Conservation (phyloP, 78 protist genomes). For the Dictyostelium brefeldianum region DNA sequence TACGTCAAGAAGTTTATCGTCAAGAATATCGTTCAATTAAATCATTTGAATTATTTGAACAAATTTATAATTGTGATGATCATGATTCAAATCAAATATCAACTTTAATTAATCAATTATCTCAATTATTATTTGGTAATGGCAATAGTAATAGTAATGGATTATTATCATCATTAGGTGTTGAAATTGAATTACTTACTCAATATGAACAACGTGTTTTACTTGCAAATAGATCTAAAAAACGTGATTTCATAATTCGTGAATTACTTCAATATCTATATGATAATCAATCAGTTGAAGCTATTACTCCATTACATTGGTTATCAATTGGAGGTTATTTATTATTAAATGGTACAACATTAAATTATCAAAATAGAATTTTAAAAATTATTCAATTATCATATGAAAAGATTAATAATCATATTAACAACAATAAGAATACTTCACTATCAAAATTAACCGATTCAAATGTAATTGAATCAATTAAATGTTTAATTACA, state of each 20-base stretch:
- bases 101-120: background rate
- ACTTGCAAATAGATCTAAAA: slow-evolving; percentile 45
- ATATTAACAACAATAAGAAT: background rate
- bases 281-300: background rate
- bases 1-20: slow-evolving; percentile 46
- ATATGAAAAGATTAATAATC: background rate
- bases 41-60: background rate
- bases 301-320: slow-evolving; percentile 38
- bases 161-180: background rate
- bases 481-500: background rate
- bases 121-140: background rate
- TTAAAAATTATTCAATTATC: slow-evolving; percentile 30
- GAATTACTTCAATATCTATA: slow-evolving; percentile 21
- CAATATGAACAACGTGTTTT: slow-evolving; percentile 79
- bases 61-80: slow-evolving; percentile 6
- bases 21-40: slow-evolving; percentile 59
- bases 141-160: background rate
- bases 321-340: slow-evolving; percentile 75
- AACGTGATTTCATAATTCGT: slow-evolving; percentile 55
- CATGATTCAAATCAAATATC: background rate
- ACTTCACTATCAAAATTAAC: background rate
- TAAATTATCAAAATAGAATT: background rate
- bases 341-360: slow-evolving; percentile 42
- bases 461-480: background rate
- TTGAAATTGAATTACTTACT: slow-evolving; percentile 43